Conservation (phyloP, 306 rosid genomes). For the Prunus padus region DNA sequence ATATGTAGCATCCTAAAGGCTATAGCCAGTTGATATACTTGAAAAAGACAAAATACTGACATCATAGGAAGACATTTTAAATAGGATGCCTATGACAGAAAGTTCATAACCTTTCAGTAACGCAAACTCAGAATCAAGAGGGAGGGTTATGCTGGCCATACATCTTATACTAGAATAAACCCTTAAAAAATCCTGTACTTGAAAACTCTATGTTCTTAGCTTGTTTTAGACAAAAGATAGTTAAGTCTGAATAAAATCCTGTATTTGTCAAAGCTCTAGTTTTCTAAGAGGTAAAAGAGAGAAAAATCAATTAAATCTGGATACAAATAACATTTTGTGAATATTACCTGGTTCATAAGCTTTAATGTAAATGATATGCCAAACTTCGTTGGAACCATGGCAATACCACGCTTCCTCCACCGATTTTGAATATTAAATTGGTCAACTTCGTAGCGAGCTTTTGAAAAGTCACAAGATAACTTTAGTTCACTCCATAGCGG, state of each 20-base stretch:
- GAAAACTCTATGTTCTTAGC: not conserved
- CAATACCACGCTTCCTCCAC: constrained; percentile 91
- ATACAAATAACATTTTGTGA: not conserved
- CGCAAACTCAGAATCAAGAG: not conserved
- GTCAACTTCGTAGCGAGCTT: constrained; percentile 65
- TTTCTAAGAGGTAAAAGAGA: not conserved
- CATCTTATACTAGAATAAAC: not conserved
- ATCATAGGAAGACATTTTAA: not conserved
- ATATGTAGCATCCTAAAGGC: not conserved
- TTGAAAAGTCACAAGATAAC: constrained; percentile 63
- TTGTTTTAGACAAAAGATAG: not conserved
- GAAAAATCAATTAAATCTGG: not conserved
- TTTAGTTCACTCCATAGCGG: constrained; percentile 77
- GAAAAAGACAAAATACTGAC: not conserved
- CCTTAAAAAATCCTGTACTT: not conserved
- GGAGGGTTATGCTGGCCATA: not conserved
- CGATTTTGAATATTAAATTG: constrained; percentile 63
- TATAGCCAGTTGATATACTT: not conserved
- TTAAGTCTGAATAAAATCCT: not conserved
- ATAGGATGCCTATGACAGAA: not conserved
- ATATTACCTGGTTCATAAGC: constrained; percentile 86
- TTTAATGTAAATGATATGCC: constrained; percentile 88
- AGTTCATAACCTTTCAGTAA: not conserved
- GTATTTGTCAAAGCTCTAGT: not conserved
- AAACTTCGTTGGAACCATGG: constrained; percentile 89